Base-by-base conservation (phyloP, 1,284 basidiomycete genomes). In the Rhizoctonia solani region DNA sequence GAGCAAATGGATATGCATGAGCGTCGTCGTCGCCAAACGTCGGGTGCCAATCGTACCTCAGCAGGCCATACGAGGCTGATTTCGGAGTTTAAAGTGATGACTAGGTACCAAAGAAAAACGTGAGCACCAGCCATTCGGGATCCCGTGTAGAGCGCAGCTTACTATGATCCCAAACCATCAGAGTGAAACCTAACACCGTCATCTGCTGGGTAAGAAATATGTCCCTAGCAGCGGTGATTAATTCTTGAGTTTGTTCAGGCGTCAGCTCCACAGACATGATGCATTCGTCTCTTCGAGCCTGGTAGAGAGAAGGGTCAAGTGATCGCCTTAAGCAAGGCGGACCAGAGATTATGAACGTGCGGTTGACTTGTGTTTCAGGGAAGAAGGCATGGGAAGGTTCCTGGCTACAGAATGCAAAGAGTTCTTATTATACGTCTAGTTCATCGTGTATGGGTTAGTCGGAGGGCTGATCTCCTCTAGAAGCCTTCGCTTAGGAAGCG, bases 151-250 rank as follows among this genome's bases (percentile, higher is more conserved):
- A n/a, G n/a, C n/a, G n/a, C n/a, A n/a, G n/a, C 68, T 16, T n/a
- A 69, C 68, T 13, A 50, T 69, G 68, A 55, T 69, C 68, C 37
- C 63, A 66, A 25, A 66, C n/a, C 46, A 69, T 50, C 8, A 69
- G 68, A 49, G 46, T 41, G 30, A 66, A 49, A 4, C 61, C 56
- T 4, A 61, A 49, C 32, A 54, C 8, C 11, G 68, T 66, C 14
- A 69, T 9, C n/a, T 39, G 55, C 30, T 47, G 39, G 13, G 59
- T 49, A 13, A 29, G 23, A 25, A 41, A 63, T 16, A 63, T 13
- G 52, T 63, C 32, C 2, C 32, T 23, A 27, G 44, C 46, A 21
- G 49, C 46, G 21, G 23, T 52, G 34, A 32, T 46, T 8, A 59
- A 27, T 44, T 59, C 56, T 13, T 32, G 23, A 19, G 37, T 16